Conservation (phyloP, 1,284 basidiomycete genomes). For the Fomes fomentarius region DNA sequence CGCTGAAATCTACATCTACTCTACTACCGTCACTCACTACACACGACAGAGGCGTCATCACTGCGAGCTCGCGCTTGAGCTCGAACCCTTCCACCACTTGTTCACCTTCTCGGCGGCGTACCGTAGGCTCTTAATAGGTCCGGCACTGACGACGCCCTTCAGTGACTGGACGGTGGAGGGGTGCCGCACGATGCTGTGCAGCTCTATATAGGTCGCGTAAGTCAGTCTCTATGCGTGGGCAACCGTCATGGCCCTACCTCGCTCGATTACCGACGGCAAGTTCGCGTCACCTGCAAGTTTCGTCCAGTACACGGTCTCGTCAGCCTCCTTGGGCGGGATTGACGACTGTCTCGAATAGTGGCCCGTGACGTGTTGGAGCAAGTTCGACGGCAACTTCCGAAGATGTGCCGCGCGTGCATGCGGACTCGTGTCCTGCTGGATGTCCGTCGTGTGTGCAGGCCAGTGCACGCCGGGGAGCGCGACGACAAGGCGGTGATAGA, state of each 20-base stretch:
- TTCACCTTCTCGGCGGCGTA: constrained; percentile 79
- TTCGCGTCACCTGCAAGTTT: constrained; percentile 67
- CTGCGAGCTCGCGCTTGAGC: constrained; percentile 12
- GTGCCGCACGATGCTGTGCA: constrained; percentile 76
- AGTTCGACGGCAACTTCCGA: constrained; percentile 72
- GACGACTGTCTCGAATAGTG: constrained; percentile 45
- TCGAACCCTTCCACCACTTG: constrained; percentile 76
- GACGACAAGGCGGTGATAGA: constrained; percentile 84
- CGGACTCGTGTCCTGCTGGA: constrained; percentile 73
- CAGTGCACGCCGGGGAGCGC: constrained; percentile 79
- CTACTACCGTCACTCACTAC: not conserved
- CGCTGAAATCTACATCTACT: not conserved
- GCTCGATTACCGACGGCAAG: constrained; percentile 57
- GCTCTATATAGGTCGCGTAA: constrained; percentile 53
- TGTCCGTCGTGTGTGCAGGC: constrained; percentile 48
- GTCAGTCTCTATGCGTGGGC: not conserved
- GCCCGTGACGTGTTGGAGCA: constrained; percentile 62
- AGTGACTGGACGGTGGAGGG: constrained; percentile 85
- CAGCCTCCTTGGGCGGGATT: constrained; percentile 44
- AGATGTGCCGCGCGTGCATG: constrained; percentile 74
- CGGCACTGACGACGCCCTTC: constrained; percentile 88
- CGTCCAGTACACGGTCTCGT: constrained; percentile 79
- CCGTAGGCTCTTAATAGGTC: constrained; percentile 75
- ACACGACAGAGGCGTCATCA: not conserved
- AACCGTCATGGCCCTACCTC: constrained; percentile 45